phyloP scores from a whole-genome alignment of 2,329 filamentous ascomycete species.

The Zelopaecilomyces penicillatus region DNA sequence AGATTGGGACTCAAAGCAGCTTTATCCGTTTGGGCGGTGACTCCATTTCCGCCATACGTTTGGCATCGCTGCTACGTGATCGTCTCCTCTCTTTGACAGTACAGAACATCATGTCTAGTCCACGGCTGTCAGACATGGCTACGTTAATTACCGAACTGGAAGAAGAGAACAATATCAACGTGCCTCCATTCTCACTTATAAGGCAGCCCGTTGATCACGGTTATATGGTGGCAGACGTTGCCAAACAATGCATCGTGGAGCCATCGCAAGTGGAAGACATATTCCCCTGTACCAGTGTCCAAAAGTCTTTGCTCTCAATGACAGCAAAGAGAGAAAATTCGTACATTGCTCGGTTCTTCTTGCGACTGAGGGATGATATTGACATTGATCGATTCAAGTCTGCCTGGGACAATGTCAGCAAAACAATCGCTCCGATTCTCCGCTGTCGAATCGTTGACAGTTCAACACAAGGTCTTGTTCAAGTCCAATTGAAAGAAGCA shows the following conservation, averaged over 20 bases:
- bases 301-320: not conserved
- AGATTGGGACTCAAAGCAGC: not conserved
- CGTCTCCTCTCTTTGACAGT: not conserved
- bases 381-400: conserved; percentile 1
- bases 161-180: not conserved
- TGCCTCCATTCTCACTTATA: not conserved
- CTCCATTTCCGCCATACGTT: not conserved
- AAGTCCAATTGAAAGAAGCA: conserved; percentile 2
- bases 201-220: not conserved
- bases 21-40: not conserved
- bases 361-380: conserved; percentile 1
- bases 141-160: not conserved
- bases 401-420: conserved; percentile 4
- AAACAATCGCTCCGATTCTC: conserved; percentile 2
- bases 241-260: not conserved
- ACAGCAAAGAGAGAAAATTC: not conserved
- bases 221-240: not conserved
- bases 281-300: not conserved
- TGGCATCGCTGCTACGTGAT: not conserved
- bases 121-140: not conserved
- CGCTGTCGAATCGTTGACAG: conserved; percentile 3
- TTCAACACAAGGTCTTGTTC: conserved; percentile 4
- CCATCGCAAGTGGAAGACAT: not conserved
- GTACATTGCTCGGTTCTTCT: not conserved
- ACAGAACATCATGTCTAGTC: not conserved